Evolutionary conservation across 1,139 yeast species (phyloP), one percentile per base, ranked within the genome.

Genomic region (Taiozyma sp.): DNA sequence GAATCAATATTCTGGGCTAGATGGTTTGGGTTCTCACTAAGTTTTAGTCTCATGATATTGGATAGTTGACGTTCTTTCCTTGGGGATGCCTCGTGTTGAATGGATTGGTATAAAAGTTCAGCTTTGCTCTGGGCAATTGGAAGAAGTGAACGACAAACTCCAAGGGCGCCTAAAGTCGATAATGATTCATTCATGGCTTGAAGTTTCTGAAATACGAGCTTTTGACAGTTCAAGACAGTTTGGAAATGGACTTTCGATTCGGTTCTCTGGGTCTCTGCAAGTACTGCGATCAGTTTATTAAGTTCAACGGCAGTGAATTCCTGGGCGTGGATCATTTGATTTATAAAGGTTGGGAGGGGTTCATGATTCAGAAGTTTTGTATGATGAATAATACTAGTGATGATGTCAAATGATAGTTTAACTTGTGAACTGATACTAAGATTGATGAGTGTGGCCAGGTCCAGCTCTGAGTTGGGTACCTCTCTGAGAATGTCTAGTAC

Each of bases 401-500:
- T 10, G 22, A 32, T 24, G 41, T 47, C 47, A 50, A 42, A 11
- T 32, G 40, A 9, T n/a, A 21, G 50, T 39, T 4, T 48, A 13
- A 14, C 34, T 22, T 6, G 26, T 21, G 24, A 42, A 16, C n/a
- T 32, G 13, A 44, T 41, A 34, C 47, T 54, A 7, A 58, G 22
- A 4, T 52, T 52, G 3, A 48, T n/a, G 44, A 57, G 21, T 2
- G 52, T 37, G 1, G 49, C 55, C 4, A 54, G 47, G 46, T 68
- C 71, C 16, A 56, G 50, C 41, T 58, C 65, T 28, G 65, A 62
- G 2, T 39, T 47, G 5, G 70, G 69, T 2, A 47, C 50, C 43
- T 72, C 50, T 7, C 60, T 48, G 14, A 68, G 43, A 1, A 67
- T 35, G 49, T 68, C 72, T 42, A 62, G 62, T 1, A 61, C 10